Evolutionary conservation across 164 flowering plant genomes (phyloP).

Genomic region (Nelumbo lutea): DNA sequence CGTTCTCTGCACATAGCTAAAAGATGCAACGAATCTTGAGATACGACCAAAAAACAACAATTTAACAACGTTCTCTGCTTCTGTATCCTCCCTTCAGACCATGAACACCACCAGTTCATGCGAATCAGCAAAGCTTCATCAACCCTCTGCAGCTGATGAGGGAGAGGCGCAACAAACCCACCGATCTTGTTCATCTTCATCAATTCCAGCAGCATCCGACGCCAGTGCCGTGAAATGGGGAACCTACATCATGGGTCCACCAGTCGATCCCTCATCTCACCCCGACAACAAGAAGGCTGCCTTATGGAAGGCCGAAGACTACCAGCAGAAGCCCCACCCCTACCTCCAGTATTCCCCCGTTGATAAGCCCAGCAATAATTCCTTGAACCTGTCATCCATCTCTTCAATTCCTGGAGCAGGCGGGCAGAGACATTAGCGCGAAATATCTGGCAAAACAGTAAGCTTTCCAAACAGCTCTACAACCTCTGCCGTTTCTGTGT

Average conservation of each 20-base stretch:
- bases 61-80: too few relatives aligned
- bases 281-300: constrained; percentile 63
- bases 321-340: constrained; percentile 27
- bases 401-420: constrained; percentile 23
- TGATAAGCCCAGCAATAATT: constrained; percentile 27
- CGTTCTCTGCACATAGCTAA: too few relatives aligned
- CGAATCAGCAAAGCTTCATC: constrained; percentile 1
- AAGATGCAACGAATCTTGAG: too few relatives aligned
- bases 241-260: constrained; percentile 65
- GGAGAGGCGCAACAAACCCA: not conserved
- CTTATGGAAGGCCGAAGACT: constrained; percentile 1
- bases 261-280: constrained; percentile 54
- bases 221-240: constrained; percentile 55
- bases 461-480: not conserved
- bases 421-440: constrained; percentile 39
- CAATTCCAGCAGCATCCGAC: not conserved
- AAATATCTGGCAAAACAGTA: constrained; percentile 49
- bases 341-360: constrained; percentile 33
- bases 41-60: too few relatives aligned
- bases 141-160: not conserved
- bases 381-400: constrained; percentile 23
- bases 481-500: not conserved
- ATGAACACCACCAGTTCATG: not conserved
- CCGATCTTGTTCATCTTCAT: not conserved
- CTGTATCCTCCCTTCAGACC: too few relatives aligned